Conservation (phyloP, 192 early-diverging fungal genomes). For the Coemansia sp. region DNA sequence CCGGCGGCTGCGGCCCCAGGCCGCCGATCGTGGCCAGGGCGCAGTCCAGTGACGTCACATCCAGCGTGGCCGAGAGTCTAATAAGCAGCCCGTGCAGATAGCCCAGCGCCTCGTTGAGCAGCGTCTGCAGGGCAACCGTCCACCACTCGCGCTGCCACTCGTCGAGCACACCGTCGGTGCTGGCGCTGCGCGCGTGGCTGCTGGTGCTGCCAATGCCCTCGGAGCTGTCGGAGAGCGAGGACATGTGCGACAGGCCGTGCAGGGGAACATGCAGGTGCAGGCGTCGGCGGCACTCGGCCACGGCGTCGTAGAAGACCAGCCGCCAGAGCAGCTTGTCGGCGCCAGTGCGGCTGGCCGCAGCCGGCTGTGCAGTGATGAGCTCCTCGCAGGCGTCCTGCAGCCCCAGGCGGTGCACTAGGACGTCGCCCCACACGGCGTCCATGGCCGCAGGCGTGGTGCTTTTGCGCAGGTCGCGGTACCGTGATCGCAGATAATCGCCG, state of each 20-base stretch:
- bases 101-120: slow-evolving; percentile 41
- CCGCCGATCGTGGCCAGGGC: slow-evolving; percentile 1
- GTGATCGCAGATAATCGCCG: slow-evolving; percentile 12
- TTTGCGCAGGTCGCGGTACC: slow-evolving; percentile 23
- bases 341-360: slow-evolving; percentile 6
- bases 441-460: slow-evolving; percentile 19
- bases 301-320: slow-evolving; percentile 35
- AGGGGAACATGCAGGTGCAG: slow-evolving; percentile 26
- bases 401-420: slow-evolving; percentile 27
- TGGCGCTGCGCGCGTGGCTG: slow-evolving; percentile 11
- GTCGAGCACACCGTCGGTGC: slow-evolving; percentile 10
- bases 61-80: slow-evolving; percentile 8
- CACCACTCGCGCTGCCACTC: slow-evolving; percentile 44
- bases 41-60: slow-evolving; percentile 3
- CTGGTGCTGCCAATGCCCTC: no score
- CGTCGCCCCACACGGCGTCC: slow-evolving; percentile 37
- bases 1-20: background rate
- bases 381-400: slow-evolving; percentile 37
- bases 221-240: slow-evolving; percentile 24
- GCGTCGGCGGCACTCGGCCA: slow-evolving; percentile 42
- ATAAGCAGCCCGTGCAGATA: slow-evolving; percentile 31
- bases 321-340: slow-evolving; percentile 38
- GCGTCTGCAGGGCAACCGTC: slow-evolving; percentile 20
- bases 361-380: slow-evolving; percentile 17
- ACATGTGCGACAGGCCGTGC: slow-evolving; percentile 25